Evolutionary conservation across 208 protist genomes (phyloP).

Genomic region (Crithidia mellificae): DNA sequence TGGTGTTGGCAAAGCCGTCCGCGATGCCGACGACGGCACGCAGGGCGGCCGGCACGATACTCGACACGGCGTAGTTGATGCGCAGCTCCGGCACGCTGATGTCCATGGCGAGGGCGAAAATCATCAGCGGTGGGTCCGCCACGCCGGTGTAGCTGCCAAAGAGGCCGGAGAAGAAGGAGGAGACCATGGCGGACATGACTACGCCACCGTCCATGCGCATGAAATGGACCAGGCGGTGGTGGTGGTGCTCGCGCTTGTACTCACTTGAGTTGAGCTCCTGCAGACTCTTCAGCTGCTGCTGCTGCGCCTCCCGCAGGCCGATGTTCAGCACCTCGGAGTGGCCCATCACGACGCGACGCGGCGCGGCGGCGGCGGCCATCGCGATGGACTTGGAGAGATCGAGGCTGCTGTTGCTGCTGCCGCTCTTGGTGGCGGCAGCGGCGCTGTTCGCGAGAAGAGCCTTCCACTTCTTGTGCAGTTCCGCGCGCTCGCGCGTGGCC

Average conservation of each 20-base stretch:
- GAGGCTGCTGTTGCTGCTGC: constrained; percentile 3
- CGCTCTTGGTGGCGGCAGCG: constrained; percentile 7
- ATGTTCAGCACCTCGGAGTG: constrained; percentile 24
- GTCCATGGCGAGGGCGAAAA: constrained; percentile 37
- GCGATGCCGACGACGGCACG: constrained; percentile 28
- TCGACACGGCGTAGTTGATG: constrained; percentile 41
- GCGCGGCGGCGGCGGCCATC: constrained; percentile 12
- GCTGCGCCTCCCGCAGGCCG: constrained; percentile 26
- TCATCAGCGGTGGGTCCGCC: constrained; percentile 29
- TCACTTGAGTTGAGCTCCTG: constrained; percentile 15
- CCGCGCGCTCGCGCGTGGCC: not conserved
- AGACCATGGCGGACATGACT: constrained; percentile 28
- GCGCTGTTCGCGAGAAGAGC: not conserved
- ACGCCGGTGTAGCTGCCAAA: constrained; percentile 38
- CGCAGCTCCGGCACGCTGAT: constrained; percentile 36
- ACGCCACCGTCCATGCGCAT: constrained; percentile 35
- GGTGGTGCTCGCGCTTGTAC: constrained; percentile 3
- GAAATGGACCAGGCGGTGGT: constrained; percentile 23
- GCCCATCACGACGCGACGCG: constrained; percentile 11
- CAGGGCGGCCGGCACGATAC: constrained; percentile 27
- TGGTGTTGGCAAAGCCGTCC: constrained; percentile 17
- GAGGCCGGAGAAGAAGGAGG: constrained; percentile 39
- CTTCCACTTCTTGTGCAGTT: constrained; percentile 10
- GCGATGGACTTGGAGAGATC: constrained; percentile 28
- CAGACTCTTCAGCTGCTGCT: constrained; percentile 26